These are phyloP conservation scores for Tricholoma hemisulphureum DNA, from an alignment of 768 basidiomycete genomes.

Conservation along the genomic window DNA sequence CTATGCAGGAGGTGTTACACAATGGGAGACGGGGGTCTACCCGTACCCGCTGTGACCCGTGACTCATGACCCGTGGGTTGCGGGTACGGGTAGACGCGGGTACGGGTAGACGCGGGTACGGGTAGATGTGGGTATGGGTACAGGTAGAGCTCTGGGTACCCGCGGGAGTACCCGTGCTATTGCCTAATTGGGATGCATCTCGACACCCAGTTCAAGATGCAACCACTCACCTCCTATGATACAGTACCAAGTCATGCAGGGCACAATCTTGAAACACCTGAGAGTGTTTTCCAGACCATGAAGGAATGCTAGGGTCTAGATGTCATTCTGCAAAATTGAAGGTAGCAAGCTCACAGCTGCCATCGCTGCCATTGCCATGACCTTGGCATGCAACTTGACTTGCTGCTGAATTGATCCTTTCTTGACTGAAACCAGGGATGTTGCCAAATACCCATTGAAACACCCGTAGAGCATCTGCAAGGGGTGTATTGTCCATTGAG, in stretches of 20 bases:
- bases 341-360: conserved; percentile 14
- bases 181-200: no score
- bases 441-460: conserved; percentile 12
- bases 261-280: conserved; percentile 12
- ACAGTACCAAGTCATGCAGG: conserved; percentile 7
- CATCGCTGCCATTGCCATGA: not conserved
- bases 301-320: conserved; percentile 1
- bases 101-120: no score
- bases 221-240: conserved; percentile 2
- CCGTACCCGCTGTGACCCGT: no score
- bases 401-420: not conserved
- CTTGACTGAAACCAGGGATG: conserved; percentile 3
- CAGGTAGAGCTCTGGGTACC: no score
- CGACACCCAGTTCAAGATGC: not conserved
- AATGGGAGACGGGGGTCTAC: no score
- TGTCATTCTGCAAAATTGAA: conserved; percentile 15
- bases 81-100: no score
- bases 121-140: no score
- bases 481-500: conserved; percentile 9
- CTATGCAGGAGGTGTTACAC: no score
- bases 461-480: conserved; percentile 2
- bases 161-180: no score
- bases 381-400: conserved; percentile 9
- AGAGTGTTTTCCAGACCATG: conserved; percentile 8
- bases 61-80: no score